Conservation (phyloP, 257 asterid genomes). For the Solanum rostratum region DNA sequence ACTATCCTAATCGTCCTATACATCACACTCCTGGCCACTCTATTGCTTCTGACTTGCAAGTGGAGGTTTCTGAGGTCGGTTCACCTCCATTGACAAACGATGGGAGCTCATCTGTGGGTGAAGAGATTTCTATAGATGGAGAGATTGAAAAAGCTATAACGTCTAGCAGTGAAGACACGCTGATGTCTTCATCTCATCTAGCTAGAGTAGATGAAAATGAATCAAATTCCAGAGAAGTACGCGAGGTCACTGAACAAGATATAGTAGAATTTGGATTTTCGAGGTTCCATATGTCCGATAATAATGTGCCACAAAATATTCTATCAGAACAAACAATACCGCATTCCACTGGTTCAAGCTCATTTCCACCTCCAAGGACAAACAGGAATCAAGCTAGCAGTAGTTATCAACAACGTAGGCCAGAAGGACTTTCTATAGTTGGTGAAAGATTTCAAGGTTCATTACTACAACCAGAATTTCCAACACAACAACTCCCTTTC, state of each 20-base stretch:
- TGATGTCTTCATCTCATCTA: slow-evolving; percentile 18
- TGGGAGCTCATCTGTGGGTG: slow-evolving; percentile 37
- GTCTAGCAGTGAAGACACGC: slow-evolving; percentile 15
- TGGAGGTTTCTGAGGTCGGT: slow-evolving; percentile 70
- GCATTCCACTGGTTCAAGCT: background rate
- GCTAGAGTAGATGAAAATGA: slow-evolving; percentile 24
- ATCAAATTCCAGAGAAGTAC: slow-evolving; percentile 20
- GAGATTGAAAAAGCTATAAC: slow-evolving; percentile 17
- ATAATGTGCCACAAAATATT: background rate
- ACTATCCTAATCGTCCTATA: slow-evolving; percentile 11
- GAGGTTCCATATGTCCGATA: slow-evolving; percentile 12
- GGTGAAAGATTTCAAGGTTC: background rate
- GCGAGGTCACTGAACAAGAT: slow-evolving; percentile 19
- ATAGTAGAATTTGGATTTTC: slow-evolving; percentile 17
- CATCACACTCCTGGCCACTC: slow-evolving; percentile 43
- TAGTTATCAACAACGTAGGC: background rate
- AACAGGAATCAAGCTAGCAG: slow-evolving; percentile 7
- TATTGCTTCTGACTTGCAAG: slow-evolving; percentile 88
- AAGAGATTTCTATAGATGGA: slow-evolving; percentile 22
- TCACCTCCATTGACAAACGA: slow-evolving; percentile 50
- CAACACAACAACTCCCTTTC: background rate
- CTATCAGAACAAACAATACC: slow-evolving; percentile 2
- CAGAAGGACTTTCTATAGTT: background rate
- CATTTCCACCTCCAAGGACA: slow-evolving; percentile 11
- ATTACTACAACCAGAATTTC: background rate